These are phyloP conservation scores for Kernera saxatilis DNA, from an alignment of 345 rosid genomes.

Conservation along the genomic window DNA sequence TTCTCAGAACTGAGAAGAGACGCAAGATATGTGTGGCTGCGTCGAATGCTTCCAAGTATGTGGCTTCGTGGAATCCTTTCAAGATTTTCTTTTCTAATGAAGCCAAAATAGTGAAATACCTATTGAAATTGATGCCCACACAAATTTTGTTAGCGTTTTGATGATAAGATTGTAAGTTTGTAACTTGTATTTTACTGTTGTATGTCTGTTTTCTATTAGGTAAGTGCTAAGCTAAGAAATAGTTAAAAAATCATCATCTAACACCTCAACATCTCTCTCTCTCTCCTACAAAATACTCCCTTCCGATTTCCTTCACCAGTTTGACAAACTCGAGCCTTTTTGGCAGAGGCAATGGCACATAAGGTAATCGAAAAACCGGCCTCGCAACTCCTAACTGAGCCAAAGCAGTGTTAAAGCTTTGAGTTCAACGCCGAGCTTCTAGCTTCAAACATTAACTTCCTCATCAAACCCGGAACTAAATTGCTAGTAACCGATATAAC, in stretches of 20 bases:
- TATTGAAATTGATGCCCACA: not conserved
- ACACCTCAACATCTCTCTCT: conserved; percentile 62
- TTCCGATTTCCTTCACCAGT: conserved; percentile 61
- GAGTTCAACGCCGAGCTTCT: conserved; percentile 48
- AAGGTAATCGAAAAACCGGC: conserved; percentile 80
- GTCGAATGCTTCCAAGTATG: not conserved
- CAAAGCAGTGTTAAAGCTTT: conserved; percentile 80
- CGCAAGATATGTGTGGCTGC: not conserved
- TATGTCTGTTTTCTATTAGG: not conserved
- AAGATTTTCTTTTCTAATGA: not conserved
- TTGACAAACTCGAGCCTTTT: conserved; percentile 67
- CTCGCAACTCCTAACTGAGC: conserved; percentile 80
- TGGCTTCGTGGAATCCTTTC: not conserved
- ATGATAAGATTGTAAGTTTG: conserved; percentile 3
- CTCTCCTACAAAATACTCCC: conserved; percentile 75
- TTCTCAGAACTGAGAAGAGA: not conserved
- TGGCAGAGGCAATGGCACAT: conserved; percentile 57
- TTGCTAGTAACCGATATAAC: conserved; percentile 79
- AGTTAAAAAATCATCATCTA: conserved; percentile 51
- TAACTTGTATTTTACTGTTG: not conserved
- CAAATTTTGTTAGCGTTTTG: not conserved
- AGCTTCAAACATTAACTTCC: conserved; percentile 59
- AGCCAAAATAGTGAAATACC: not conserved
- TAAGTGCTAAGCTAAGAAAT: not conserved
- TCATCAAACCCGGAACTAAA: conserved; percentile 64